Conservation (phyloP, 306 rosid genomes). For the Acacia crassicarpa region DNA sequence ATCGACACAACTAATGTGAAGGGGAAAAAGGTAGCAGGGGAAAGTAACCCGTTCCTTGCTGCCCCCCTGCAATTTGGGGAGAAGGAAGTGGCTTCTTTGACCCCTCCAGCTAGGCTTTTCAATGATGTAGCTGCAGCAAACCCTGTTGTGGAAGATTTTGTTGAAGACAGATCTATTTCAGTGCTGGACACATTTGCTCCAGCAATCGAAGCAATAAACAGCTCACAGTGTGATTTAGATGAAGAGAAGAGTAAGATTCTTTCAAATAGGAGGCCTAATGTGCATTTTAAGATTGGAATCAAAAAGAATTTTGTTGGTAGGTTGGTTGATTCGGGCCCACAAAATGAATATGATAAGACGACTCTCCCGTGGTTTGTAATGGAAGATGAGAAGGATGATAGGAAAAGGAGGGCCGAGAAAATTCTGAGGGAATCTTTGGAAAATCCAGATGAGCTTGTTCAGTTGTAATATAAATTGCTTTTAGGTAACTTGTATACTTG, state of each 20-base stretch:
- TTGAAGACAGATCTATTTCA: slow-evolving; percentile 48
- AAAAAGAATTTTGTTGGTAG: slow-evolving; percentile 59
- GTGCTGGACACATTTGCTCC: slow-evolving; percentile 78
- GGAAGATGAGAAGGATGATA: slow-evolving; percentile 70
- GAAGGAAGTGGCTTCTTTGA: slow-evolving; percentile 62
- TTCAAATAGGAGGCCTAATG: slow-evolving; percentile 53
- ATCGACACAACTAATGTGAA: slow-evolving; percentile 48
- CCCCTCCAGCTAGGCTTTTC: slow-evolving; percentile 59
- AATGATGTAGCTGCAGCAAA: slow-evolving; percentile 31
- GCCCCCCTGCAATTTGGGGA: slow-evolving; percentile 73
- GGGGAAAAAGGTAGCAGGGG: slow-evolving; percentile 51
- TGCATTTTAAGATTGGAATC: slow-evolving; percentile 70
- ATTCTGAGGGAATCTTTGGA: slow-evolving; percentile 80
- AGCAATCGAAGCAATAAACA: slow-evolving; percentile 74
- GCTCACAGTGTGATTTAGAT: slow-evolving; percentile 35
- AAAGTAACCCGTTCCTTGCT: slow-evolving; percentile 71
- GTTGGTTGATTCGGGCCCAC: slow-evolving; percentile 39
- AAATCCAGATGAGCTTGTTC: slow-evolving; percentile 66
- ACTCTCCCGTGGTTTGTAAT: slow-evolving; percentile 50
- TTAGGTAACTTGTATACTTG: slow-evolving; percentile 62
- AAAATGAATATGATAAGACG: slow-evolving; percentile 46
- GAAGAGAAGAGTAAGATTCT: slow-evolving; percentile 43
- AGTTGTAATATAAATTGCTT: slow-evolving; percentile 70
- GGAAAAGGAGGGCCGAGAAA: slow-evolving; percentile 73
- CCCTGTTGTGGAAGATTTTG: slow-evolving; percentile 42